Conservation (phyloP, 2,329 filamentous ascomycete species). For the Cyphellophora attinorum region DNA sequence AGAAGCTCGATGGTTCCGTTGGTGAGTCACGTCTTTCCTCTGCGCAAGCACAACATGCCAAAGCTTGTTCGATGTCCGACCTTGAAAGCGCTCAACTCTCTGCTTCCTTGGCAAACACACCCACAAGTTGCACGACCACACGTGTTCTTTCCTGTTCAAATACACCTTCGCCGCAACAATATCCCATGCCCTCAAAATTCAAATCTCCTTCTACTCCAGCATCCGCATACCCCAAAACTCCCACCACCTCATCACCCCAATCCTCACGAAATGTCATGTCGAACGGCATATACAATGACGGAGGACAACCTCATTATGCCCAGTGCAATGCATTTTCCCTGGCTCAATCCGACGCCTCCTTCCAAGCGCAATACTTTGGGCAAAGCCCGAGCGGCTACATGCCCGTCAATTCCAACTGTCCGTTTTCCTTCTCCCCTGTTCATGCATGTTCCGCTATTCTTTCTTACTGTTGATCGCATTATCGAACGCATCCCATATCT, state of each 20-base stretch:
- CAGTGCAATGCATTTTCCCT: too few species aligned
- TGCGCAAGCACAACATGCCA: constrained; percentile 20
- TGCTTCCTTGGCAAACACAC: background rate
- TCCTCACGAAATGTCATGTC: constrained; percentile 7
- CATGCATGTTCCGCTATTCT: constrained; percentile 4
- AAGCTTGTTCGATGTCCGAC: constrained; percentile 9
- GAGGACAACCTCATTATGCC: too few species aligned
- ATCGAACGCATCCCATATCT: too few species aligned
- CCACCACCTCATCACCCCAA: constrained; percentile 12
- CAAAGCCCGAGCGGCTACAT: constrained; percentile 45
- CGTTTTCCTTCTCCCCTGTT: constrained; percentile 24
- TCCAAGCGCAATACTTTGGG: constrained; percentile 40
- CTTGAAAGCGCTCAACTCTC: constrained; percentile 2
- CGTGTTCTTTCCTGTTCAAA: constrained; percentile 9
- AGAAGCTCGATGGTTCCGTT: constrained; percentile 35
- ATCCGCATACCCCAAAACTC: constrained; percentile 23
- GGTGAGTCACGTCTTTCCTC: constrained; percentile 35
- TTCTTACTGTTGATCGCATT: too few species aligned
- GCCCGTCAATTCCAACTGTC: constrained; percentile 43
- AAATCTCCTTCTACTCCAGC: constrained; percentile 27
- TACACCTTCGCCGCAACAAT: constrained; percentile 10
- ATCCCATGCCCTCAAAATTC: constrained; percentile 17
- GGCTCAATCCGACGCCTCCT: background rate
- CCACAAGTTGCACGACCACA: too few species aligned
- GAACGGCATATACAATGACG: too few species aligned